Evolutionary conservation across 1,139 yeast species (phyloP).

Genomic region (Candida albicans): DNA sequence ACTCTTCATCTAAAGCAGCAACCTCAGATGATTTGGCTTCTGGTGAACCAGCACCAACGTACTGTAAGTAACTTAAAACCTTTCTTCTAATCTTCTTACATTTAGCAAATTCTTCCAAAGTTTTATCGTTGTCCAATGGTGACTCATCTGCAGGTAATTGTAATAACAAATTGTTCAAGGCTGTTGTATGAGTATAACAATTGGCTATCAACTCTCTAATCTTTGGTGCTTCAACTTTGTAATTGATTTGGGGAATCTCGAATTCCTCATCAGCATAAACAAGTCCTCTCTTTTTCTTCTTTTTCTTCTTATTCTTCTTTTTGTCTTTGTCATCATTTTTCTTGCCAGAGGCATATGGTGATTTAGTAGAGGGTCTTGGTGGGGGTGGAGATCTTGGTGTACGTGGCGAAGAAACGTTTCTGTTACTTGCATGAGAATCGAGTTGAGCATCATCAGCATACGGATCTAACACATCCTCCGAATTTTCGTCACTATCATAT

Average conservation of each 20-base stretch:
- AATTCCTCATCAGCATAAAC: slow-evolving; percentile 55
- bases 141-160: slow-evolving; percentile 52
- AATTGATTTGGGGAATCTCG: slow-evolving; percentile 67
- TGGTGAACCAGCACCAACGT: slow-evolving; percentile 58
- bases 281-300: slow-evolving; percentile 21
- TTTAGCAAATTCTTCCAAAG: slow-evolving; percentile 63
- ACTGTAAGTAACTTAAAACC: slow-evolving; percentile 77
- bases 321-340: slow-evolving; percentile 11
- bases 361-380: slow-evolving; percentile 28
- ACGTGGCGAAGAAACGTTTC: slow-evolving; percentile 16
- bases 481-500: slow-evolving; percentile 13
- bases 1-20: slow-evolving; percentile 62
- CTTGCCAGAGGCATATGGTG: slow-evolving; percentile 20
- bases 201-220: slow-evolving; percentile 71
- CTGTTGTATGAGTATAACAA: slow-evolving; percentile 71
- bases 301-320: slow-evolving; percentile 20
- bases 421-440: slow-evolving; percentile 17
- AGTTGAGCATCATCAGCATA: slow-evolving; percentile 1
- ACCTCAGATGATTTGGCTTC: slow-evolving; percentile 29
- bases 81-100: slow-evolving; percentile 77
- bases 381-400: slow-evolving; percentile 26
- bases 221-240: slow-evolving; percentile 71
- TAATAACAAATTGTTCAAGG: slow-evolving; percentile 64
- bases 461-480: slow-evolving; percentile 1
- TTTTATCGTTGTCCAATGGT: slow-evolving; percentile 63